These are phyloP conservation scores for Curvularia sp. DNA, from an alignment of 2,329 filamentous ascomycete genomes.

Conservation along the genomic window DNA sequence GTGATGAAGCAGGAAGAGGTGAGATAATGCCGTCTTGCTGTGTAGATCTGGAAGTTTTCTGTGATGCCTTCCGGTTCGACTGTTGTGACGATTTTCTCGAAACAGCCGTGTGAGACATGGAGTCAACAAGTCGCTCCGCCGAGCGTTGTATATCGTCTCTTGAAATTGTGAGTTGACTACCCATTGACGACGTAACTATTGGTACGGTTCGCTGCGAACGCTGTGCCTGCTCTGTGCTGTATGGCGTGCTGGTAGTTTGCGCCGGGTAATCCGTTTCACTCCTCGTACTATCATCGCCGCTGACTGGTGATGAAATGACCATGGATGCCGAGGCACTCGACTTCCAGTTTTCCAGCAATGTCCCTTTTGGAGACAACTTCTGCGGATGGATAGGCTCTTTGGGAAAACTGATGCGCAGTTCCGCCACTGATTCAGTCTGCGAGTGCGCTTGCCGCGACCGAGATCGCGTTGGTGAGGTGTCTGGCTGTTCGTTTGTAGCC, in stretches of 20 bases:
- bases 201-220: conserved; percentile 14
- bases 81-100: not conserved
- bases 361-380: conserved; percentile 5
- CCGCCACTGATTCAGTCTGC: conserved; percentile 10
- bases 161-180: conserved; percentile 2
- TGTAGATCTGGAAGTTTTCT: not conserved
- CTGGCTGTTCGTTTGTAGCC: conserved; percentile 17
- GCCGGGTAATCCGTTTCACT: not conserved
- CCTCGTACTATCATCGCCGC: not conserved
- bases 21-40: not conserved
- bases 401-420: conserved; percentile 27
- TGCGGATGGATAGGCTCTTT: conserved; percentile 20
- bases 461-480: conserved; percentile 32
- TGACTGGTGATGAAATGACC: conserved; percentile 29
- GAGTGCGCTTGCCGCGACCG: conserved; percentile 21
- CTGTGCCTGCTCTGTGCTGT: conserved; percentile 7
- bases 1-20: not conserved
- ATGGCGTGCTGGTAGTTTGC: not conserved
- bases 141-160: conserved; percentile 25
- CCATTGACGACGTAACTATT: conserved; percentile 12
- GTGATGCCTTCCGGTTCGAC: not conserved
- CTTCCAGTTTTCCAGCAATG: conserved; percentile 16
- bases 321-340: conserved; percentile 39
- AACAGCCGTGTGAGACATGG: not conserved
- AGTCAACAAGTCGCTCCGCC: conserved; percentile 21